A percentile compares a stretch with the other conserved stretches of the same genome.
Conservation (phyloP, 2,329 filamentous ascomycete species). For the Emmonsia crescens region DNA sequence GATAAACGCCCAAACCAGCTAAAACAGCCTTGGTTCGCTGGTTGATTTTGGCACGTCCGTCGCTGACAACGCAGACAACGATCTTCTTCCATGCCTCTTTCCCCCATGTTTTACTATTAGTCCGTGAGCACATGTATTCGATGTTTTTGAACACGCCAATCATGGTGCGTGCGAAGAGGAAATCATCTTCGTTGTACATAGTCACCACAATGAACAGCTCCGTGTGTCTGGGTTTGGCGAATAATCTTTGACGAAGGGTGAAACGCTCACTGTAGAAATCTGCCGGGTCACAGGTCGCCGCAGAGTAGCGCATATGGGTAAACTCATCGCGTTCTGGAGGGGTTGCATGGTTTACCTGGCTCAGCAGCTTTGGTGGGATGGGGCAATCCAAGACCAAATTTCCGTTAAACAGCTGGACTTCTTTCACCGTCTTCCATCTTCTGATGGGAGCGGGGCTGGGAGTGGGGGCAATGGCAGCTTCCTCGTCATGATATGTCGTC, state of each 20-base stretch:
- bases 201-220: constrained; percentile 95
- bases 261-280: constrained; percentile 85
- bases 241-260: constrained; percentile 80
- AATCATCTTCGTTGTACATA: constrained; percentile 99
- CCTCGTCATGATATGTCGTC: constrained; percentile 34
- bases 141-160: constrained; percentile 97
- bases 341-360: constrained; percentile 72
- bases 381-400: constrained; percentile 96
- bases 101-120: constrained; percentile 93
- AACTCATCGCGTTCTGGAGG: constrained; percentile 70
- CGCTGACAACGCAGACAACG: constrained; percentile 93
- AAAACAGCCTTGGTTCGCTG: constrained; percentile 77
- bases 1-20: constrained; percentile 89
- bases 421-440: constrained; percentile 97
- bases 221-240: constrained; percentile 83
- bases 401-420: constrained; percentile 92
- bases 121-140: constrained; percentile 91
- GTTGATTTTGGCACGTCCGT: constrained; percentile 96
- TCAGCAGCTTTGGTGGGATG: constrained; percentile 76
- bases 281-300: constrained; percentile 83
- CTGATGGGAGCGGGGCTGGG: constrained; percentile 55
- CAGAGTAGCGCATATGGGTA: constrained; percentile 75
- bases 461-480: constrained; percentile 22
- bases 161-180: constrained; percentile 91
- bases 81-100: constrained; percentile 99